phyloP scores from a whole-genome alignment of 1,284 basidiomycete genomes.

The Trametes pubescens region DNA sequence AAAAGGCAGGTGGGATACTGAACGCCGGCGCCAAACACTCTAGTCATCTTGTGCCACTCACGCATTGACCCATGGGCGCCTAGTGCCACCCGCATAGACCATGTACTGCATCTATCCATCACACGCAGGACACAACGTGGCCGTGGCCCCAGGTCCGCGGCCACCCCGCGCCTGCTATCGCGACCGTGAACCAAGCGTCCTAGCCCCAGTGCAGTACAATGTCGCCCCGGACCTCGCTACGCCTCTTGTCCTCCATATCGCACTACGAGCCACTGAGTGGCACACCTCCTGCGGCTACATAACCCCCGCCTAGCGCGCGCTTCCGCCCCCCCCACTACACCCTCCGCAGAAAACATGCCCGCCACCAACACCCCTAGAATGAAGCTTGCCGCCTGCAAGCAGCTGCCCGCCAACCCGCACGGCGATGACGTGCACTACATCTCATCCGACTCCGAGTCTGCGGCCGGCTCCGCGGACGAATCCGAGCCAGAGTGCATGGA shows the following conservation, averaged over 20 bases:
- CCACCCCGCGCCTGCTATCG: background rate
- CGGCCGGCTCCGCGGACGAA: background rate
- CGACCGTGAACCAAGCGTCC: background rate
- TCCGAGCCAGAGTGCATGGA: background rate
- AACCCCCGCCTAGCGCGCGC: slow-evolving; percentile 2
- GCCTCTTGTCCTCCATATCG: background rate
- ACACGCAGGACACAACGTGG: background rate
- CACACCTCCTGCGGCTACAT: slow-evolving; percentile 3
- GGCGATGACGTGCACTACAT: slow-evolving; percentile 9
- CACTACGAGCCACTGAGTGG: background rate
- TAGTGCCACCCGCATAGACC: slow-evolving; percentile 2
- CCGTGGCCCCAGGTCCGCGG: background rate
- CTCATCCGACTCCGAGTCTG: background rate
- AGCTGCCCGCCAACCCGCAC: slow-evolving; percentile 6
- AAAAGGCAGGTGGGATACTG: slow-evolving; percentile 20
- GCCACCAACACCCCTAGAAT: background rate
- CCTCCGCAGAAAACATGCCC: background rate
- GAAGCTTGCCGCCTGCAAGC: slow-evolving; percentile 6
- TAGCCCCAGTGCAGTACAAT: background rate
- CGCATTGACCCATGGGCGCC: too few species aligned
- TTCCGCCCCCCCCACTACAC: background rate
- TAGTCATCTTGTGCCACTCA: too few species aligned
- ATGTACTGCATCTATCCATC: background rate
- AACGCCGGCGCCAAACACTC: slow-evolving; percentile 6
- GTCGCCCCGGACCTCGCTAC: background rate